phyloP scores from a whole-genome alignment of 1,284 basidiomycete species.

The Leccinum griseonigrum region DNA sequence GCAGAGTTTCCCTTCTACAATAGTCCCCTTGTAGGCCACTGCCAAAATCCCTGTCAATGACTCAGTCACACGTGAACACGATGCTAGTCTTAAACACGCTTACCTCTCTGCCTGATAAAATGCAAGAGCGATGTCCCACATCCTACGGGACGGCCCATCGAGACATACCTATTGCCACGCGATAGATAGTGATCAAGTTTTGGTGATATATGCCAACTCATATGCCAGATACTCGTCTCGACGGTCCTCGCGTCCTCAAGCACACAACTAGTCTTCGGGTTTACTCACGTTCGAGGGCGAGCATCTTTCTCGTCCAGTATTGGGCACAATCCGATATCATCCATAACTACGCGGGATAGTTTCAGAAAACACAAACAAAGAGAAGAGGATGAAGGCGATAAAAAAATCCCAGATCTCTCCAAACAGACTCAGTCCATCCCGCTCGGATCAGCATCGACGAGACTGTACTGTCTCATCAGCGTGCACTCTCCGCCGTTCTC shows the following conservation, averaged over 20 bases:
- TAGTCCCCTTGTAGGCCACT: slow-evolving; percentile 1
- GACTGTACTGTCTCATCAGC: slow-evolving; percentile 91
- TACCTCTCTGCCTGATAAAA: neutral
- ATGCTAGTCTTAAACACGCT: neutral
- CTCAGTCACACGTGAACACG: neutral
- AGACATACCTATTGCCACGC: neutral
- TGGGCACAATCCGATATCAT: neutral
- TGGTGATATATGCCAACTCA: neutral
- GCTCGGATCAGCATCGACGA: slow-evolving; percentile 30
- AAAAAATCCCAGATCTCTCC: neutral
- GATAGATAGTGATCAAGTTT: neutral
- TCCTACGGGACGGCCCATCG: neutral
- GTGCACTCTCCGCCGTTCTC: slow-evolving; percentile 96
- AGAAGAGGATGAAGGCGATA: neutral
- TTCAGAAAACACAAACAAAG: neutral
- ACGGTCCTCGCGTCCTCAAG: neutral
- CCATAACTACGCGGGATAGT: neutral
- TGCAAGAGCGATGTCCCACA: neutral
- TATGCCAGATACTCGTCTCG: neutral
- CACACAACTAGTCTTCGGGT: neutral
- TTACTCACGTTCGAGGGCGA: neutral
- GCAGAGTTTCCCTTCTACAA: neutral
- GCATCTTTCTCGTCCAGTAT: neutral
- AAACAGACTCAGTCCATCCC: slow-evolving; percentile 24
- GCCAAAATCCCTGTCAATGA: slow-evolving; percentile 13